A percentile compares a stretch with the other conserved stretches of the same genome.
These are phyloP conservation scores for Hypoxylon sp. DNA, from an alignment of 2,329 filamentous ascomycete species.

Conservation along the genomic window DNA sequence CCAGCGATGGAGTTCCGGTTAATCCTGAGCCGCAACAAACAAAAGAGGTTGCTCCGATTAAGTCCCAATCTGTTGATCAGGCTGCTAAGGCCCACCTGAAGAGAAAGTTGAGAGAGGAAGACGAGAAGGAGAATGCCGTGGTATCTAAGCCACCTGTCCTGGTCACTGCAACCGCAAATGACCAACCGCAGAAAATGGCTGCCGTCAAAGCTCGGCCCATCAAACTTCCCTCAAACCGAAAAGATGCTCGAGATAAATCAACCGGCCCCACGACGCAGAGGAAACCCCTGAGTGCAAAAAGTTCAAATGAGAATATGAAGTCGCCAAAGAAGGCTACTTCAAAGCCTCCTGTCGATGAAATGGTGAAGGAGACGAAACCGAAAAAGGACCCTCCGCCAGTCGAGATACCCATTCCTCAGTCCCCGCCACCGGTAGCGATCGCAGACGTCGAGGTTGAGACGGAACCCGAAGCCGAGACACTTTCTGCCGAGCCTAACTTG, in stretches of 20 bases:
- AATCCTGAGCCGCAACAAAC: constrained; percentile 14
- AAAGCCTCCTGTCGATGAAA: constrained; percentile 54
- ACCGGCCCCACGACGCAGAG: constrained; percentile 50
- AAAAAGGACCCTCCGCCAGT: constrained; percentile 45
- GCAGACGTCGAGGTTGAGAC: constrained; percentile 46
- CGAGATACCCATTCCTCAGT: constrained; percentile 47
- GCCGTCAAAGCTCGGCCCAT: constrained; percentile 53
- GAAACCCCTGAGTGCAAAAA: constrained; percentile 67
- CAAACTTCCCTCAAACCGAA: constrained; percentile 58
- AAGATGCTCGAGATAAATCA: constrained; percentile 54
- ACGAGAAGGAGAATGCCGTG: constrained; percentile 61
- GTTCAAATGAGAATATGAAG: constrained; percentile 68
- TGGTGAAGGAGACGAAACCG: constrained; percentile 54
- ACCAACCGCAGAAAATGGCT: constrained; percentile 47
- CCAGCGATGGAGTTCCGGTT: constrained; percentile 8
- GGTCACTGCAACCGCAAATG: constrained; percentile 45
- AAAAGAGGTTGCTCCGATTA: constrained; percentile 8
- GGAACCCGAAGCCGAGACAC: constrained; percentile 42
- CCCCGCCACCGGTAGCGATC: constrained; percentile 35
- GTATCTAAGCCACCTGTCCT: constrained; percentile 50
- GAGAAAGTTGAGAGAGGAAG: constrained; percentile 67
- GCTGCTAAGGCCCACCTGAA: constrained; percentile 64
- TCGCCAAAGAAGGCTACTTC: constrained; percentile 66
- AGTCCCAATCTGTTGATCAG: constrained; percentile 39
- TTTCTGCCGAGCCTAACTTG: constrained; percentile 56